Conservation (phyloP, 768 basidiomycete species). For the Mrakia frigida region DNA sequence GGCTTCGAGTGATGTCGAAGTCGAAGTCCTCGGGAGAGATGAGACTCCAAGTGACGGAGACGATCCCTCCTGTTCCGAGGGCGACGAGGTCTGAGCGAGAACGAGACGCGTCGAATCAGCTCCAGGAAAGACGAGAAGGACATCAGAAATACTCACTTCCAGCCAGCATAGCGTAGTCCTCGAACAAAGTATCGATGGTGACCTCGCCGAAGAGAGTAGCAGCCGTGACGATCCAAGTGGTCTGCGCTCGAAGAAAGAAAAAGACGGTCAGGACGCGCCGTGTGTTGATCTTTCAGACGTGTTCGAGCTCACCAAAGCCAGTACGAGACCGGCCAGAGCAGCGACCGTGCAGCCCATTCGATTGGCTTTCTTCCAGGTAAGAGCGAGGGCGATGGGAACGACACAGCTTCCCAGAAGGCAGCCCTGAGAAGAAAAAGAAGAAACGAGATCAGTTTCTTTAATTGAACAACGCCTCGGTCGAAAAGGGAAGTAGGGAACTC, state of each 20-base stretch:
- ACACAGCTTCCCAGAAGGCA: slow-evolving; percentile 64
- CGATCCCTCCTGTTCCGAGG: slow-evolving; percentile 71
- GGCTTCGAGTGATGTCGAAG: slow-evolving; percentile 70
- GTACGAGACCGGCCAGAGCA: slow-evolving; percentile 61
- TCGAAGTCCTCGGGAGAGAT: slow-evolving; percentile 77
- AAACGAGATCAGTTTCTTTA: no score
- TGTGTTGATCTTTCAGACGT: no score
- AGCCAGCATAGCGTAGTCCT: slow-evolving; percentile 63
- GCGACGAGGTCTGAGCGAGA: slow-evolving; percentile 78
- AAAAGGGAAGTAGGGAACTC: neutral
- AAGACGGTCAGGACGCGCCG: no score
- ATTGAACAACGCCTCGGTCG: no score
- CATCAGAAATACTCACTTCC: slow-evolving; percentile 50
- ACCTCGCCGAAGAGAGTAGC: slow-evolving; percentile 65
- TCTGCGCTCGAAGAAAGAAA: no score
- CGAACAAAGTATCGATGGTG: slow-evolving; percentile 53
- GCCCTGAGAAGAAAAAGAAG: no score
- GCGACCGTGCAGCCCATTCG: slow-evolving; percentile 77
- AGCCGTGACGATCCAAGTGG: slow-evolving; percentile 79
- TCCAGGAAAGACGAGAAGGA: slow-evolving; percentile 21
- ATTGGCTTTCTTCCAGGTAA: slow-evolving; percentile 81
- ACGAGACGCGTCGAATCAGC: slow-evolving; percentile 57
- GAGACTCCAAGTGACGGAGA: slow-evolving; percentile 61
- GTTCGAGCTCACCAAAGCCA: slow-evolving; percentile 52
- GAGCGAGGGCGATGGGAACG: slow-evolving; percentile 75